Conservation (phyloP, 2,329 filamentous ascomycete species). For the Paraphaeosphaeria minitans region DNA sequence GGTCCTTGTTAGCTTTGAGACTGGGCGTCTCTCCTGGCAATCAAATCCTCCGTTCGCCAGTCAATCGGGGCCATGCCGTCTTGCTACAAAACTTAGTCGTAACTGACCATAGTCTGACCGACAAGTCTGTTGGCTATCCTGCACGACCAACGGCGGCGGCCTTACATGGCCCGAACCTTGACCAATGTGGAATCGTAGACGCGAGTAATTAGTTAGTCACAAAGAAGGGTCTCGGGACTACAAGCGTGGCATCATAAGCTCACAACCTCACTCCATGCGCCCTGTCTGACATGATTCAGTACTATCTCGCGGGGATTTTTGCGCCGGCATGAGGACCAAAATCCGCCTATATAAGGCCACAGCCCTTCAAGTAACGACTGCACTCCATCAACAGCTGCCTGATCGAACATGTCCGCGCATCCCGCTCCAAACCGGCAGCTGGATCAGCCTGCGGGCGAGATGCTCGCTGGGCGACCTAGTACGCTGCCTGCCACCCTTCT, state of each 20-base stretch:
- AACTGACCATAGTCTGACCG: neutral
- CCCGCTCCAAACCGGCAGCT: neutral
- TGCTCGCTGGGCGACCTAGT: neutral
- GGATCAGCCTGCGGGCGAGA: neutral
- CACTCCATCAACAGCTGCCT: neutral
- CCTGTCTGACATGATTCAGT: neutral
- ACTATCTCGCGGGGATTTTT: neutral
- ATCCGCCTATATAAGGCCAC: constrained; percentile 1
- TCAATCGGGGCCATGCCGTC: neutral
- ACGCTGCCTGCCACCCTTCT: constrained; percentile 8
- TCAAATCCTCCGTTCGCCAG: too few species aligned
- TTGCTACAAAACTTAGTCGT: neutral
- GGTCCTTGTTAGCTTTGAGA: too few species aligned
- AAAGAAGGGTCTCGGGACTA: neutral
- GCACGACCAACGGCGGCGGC: neutral
- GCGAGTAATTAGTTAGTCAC: neutral
- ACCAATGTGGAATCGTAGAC: neutral
- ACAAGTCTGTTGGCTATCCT: neutral
- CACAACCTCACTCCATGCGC: neutral
- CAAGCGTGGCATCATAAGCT: neutral
- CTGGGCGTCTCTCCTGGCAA: too few species aligned
- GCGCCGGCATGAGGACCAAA: neutral
- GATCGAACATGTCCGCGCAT: neutral
- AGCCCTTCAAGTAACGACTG: neutral
- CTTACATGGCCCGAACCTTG: neutral